phyloP scores from a whole-genome alignment of 2,329 filamentous ascomycete genomes.

The Tetracladium maxilliforme region DNA sequence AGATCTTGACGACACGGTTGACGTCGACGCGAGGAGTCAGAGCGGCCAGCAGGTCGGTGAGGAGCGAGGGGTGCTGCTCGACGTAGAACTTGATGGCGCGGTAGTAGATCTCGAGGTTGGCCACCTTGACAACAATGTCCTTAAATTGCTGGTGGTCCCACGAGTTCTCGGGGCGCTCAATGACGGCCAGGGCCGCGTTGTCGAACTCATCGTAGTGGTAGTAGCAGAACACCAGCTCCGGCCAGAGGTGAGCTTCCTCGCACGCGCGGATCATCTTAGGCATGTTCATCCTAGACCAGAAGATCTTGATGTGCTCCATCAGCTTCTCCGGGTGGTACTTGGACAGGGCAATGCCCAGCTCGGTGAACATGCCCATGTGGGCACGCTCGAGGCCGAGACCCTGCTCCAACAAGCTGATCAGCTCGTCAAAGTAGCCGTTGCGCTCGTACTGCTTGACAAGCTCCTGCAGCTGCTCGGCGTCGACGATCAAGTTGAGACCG shows the following conservation, averaged over 20 bases:
- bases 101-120: constrained; percentile 98
- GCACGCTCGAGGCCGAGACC: constrained; percentile 83
- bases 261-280: constrained; percentile 90
- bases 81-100: constrained; percentile 93
- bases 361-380: constrained; percentile 96
- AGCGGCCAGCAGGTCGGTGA: constrained; percentile 89
- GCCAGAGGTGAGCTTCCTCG: constrained; percentile 93
- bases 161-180: constrained; percentile 91
- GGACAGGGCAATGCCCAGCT: constrained; percentile 78
- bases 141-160: constrained; percentile 99
- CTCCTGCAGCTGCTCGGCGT: constrained; percentile 86
- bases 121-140: constrained; percentile 94
- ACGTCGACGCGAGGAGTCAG: constrained; percentile 92
- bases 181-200: constrained; percentile 92
- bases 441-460: constrained; percentile 94
- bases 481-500: constrained; percentile 92
- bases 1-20: constrained; percentile 98
- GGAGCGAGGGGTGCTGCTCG: constrained; percentile 85
- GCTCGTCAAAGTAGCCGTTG: constrained; percentile 96
- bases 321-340: constrained; percentile 92
- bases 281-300: constrained; percentile 96
- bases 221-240: constrained; percentile 94
- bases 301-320: constrained; percentile 97
- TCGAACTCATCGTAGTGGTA: constrained; percentile 98
- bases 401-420: constrained; percentile 86